Evolutionary conservation across 306 rosid genomes (phyloP), one percentile per base, ranked within the genome.

Genomic region (Malus sieversii): DNA sequence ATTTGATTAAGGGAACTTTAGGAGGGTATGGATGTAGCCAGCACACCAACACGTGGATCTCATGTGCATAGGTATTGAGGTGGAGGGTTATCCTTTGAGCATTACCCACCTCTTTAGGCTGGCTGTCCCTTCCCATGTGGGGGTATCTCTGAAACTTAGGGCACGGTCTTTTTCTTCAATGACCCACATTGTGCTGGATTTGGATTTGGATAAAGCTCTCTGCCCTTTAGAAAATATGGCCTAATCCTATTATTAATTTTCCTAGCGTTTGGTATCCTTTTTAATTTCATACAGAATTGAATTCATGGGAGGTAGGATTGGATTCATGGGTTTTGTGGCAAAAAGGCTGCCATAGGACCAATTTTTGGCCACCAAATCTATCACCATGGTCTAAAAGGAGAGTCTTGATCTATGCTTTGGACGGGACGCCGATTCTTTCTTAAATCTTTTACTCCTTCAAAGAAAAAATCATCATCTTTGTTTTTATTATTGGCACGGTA

Each of bases 21-120:
- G 62, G 74, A 40, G 66, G 74, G 51, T 42, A 32, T 82, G 81
- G 82, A 51, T 51, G 20, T 5, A 15, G 85, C 83, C 91, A 90
- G 90, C 89, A 83, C 72, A 84, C 73, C 78, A 82, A 82, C 86
- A 82, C 84, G 82, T 79, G 90, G 53, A 7, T 72, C 73, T 88
- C 98, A 93, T 93, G 90, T 90, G 95, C 89, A 81, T 84, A 74
- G 88, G 90, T 81, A 82, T 55, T 23, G 73, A 71, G 68, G 71
- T 30, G 60, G 84, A 76, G 81, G 75, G 74, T 75, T 84, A 86
- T 80, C 90, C 88, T 32, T 57, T 20, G 13, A 70, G 63, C 53
- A 7, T 85, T 88, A 88, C 96, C 95, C 80, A 89, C 90, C 91
- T 79, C 85, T 80, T 84, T 66, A 62, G 86, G 82, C 78, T 85